Conservation (phyloP, 192 early-diverging fungal species). For the Coemansia sp. region DNA sequence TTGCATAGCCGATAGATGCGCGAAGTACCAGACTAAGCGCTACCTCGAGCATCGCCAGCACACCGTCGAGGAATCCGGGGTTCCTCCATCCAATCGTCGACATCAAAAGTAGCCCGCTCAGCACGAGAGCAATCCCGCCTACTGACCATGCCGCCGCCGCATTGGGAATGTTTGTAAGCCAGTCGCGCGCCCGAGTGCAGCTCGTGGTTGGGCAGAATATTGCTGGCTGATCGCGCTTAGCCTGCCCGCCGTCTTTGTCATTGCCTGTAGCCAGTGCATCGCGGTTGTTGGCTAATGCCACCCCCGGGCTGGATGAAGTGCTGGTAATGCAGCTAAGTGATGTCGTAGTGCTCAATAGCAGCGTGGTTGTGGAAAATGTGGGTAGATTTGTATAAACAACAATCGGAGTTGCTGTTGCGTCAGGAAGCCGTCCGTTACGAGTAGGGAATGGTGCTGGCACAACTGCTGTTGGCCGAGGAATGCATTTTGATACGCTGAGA, state of each 20-base stretch:
- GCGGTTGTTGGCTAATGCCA: background rate
- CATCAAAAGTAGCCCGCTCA: conserved; percentile 2
- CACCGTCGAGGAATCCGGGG: conserved; percentile 23
- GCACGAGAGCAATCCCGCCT: conserved; percentile 11
- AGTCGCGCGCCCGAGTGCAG: conserved; percentile 21
- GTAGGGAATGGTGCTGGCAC: background rate
- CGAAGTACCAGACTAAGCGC: conserved; percentile 24
- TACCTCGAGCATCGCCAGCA: conserved; percentile 28
- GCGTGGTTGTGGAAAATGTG: conserved; percentile 14
- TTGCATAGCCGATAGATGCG: conserved; percentile 10
- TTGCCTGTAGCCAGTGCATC: background rate
- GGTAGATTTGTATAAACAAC: background rate
- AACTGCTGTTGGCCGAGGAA: background rate
- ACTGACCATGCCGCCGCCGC: conserved; percentile 19
- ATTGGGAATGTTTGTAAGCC: conserved; percentile 27
- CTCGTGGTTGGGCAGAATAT: conserved; percentile 13
- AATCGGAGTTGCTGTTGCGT: background rate
- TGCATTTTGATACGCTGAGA: conserved; percentile 11
- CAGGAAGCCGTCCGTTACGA: conserved; percentile 16
- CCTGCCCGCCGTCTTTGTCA: background rate
- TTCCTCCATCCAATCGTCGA: conserved; percentile 9
- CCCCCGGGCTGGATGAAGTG: background rate
- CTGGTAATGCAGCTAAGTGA: background rate
- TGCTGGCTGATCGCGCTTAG: background rate
- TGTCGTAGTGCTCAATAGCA: background rate